Evolutionary conservation across 371 early-diverging fungal species (phyloP), one percentile per base, ranked within the genome.

Genomic region (Choanephora cucurbitarum): DNA sequence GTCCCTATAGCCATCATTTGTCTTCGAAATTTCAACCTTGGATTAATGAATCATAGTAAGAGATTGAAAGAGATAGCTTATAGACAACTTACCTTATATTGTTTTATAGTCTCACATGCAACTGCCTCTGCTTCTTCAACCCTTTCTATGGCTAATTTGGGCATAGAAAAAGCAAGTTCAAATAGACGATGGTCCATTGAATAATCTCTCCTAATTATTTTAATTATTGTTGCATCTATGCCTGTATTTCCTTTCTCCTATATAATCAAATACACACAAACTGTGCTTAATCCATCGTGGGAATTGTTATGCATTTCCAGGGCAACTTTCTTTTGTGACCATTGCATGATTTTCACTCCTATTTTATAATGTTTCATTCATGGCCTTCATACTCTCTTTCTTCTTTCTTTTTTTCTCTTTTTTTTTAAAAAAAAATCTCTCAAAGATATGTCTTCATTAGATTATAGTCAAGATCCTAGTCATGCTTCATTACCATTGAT

Each of bases 121-220:
- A 66, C 66, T 31, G 55, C 70, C 17, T 58, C 66, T 23, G 55
- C 70, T 17, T 52, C 57, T 14, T 69, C 70, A 19, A 50, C 65
- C 4, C 70, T 65, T 49, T 60, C 59, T 1, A 65, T 69, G 66
- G 53, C 70, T 3, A 57, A 60, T 32, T 43, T 69, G 2, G 70
- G 70, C 5, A 48, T 65, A 13, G 70, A 69, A 45, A 69, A 69
- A 53, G 28, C 62, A 32, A 54, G 58, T 19, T 47, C 57, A 43
- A 48, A 58, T 44, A 65, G 66, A 57, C 59, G 70, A 40, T 69
- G 70, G 70, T 69, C 70, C 21, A 69, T 69, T 42, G 70, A 69
- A 49, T 69, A 62, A 57, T 32, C n/a, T 17, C 31, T 44, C 28
- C 32, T 33, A 32, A 14, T 5, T 40, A 44, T 41, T 24, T 21